These are phyloP conservation scores for Neurospora africana DNA, from an alignment of 495 filamentous ascomycete genomes.

Conservation along the genomic window DNA sequence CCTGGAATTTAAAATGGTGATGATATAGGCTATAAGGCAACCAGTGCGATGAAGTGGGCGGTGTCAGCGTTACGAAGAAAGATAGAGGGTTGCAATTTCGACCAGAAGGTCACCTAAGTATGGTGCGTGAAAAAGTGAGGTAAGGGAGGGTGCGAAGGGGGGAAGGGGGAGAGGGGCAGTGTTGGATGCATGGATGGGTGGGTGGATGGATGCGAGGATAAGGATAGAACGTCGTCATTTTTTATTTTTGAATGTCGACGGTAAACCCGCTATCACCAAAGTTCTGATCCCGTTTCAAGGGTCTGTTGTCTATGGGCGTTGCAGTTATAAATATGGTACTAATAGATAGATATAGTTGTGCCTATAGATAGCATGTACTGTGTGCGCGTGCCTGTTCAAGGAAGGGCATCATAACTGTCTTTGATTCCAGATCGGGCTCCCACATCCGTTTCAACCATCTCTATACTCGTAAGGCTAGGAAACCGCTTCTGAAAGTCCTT, in stretches of 20 bases:
- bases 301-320: background rate
- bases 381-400: background rate
- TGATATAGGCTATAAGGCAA: background rate
- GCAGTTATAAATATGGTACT: background rate
- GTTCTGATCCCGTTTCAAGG: background rate
- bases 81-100: background rate
- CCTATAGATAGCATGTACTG: background rate
- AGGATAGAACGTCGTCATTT: background rate
- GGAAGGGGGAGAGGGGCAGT: background rate
- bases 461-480: constrained; percentile 67
- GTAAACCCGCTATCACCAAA: background rate
- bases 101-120: background rate
- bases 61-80: background rate
- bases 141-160: background rate
- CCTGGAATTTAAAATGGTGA: background rate
- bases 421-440: constrained; percentile 8
- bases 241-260: background rate
- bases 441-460: constrained; percentile 62
- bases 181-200: background rate
- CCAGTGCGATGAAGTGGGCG: background rate
- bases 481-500: constrained; percentile 68
- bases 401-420: background rate
- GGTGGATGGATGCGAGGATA: background rate
- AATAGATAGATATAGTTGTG: background rate
- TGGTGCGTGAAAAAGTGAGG: background rate